Conservation (phyloP, 495 filamentous ascomycete species). For the Penicillium pulvis region DNA sequence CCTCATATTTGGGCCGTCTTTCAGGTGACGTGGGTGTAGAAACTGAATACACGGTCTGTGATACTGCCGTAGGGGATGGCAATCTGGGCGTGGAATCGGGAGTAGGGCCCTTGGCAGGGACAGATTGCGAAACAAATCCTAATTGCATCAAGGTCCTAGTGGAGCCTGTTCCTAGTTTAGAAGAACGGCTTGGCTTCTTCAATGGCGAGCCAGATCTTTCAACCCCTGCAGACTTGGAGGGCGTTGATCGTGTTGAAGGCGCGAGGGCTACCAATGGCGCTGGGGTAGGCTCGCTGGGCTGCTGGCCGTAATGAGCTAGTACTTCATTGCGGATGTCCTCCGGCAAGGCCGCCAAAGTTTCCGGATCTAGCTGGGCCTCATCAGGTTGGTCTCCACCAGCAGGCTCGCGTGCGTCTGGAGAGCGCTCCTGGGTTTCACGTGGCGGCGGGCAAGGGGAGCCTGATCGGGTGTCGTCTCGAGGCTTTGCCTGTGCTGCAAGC, state of each 20-base stretch:
- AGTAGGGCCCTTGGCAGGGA: neutral
- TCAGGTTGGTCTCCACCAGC: conserved; percentile 37
- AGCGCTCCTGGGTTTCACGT: conserved; percentile 19
- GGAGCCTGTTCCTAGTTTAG: conserved; percentile 34
- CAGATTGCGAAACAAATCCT: conserved; percentile 7
- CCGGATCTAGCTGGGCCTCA: conserved; percentile 67
- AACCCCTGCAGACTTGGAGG: conserved; percentile 23
- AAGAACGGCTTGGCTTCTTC: conserved; percentile 56
- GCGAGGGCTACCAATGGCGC: conserved; percentile 19
- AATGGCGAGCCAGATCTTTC: conserved; percentile 58
- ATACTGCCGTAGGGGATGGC: neutral
- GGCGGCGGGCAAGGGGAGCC: conserved; percentile 35
- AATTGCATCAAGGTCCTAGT: conserved; percentile 36
- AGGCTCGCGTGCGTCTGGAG: conserved; percentile 21
- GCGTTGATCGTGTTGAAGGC: conserved; percentile 52
- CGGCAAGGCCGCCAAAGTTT: conserved; percentile 75
- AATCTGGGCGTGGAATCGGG: conserved; percentile 30
- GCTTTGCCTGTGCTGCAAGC: conserved; percentile 57
- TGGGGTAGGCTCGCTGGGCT: conserved; percentile 1
- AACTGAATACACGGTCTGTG: neutral
- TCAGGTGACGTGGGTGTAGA: neutral
- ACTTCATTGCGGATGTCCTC: conserved; percentile 82
- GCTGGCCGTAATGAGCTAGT: conserved; percentile 61
- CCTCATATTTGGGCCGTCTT: neutral
- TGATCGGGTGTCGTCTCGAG: conserved; percentile 27